phyloP scores from a whole-genome alignment of 805 yeast species.

The Lipomyces spencermartinsiae region DNA sequence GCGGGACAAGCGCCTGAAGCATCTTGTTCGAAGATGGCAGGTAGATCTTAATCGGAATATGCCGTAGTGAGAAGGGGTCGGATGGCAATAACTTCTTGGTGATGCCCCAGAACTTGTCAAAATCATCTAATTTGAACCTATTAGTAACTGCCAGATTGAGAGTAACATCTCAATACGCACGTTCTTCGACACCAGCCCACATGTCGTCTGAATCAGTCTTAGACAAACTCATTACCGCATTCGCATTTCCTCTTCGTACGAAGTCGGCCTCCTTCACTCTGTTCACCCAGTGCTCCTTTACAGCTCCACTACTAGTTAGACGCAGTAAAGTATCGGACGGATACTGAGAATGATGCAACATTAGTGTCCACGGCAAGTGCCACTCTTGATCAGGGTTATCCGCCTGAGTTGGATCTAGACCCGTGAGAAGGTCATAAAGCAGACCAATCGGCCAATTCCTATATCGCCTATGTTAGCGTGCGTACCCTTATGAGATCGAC shows the following conservation, averaged over 20 bases:
- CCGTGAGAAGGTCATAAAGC: conserved; percentile 61
- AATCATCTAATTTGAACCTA: conserved; percentile 23
- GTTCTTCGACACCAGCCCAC: conserved; percentile 57
- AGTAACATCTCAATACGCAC: conserved; percentile 14
- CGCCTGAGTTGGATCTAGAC: conserved; percentile 46
- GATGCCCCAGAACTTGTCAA: conserved; percentile 42
- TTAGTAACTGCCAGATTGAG: background rate
- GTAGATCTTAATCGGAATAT: conserved; percentile 47
- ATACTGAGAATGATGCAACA: conserved; percentile 51
- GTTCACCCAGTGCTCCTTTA: conserved; percentile 69
- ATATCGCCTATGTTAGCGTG: background rate
- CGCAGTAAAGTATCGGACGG: conserved; percentile 57
- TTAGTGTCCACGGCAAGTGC: conserved; percentile 55
- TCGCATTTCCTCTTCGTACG: conserved; percentile 77
- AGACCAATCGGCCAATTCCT: conserved; percentile 73
- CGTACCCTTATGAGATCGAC: background rate
- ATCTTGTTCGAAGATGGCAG: conserved; percentile 48
- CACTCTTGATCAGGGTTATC: conserved; percentile 29
- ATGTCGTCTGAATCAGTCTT: conserved; percentile 62
- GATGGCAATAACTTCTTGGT: conserved; percentile 41
- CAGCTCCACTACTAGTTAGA: conserved; percentile 42
- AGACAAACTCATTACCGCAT: conserved; percentile 77
- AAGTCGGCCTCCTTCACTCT: conserved; percentile 83
- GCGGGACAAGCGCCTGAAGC: conserved; percentile 47
- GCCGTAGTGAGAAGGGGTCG: conserved; percentile 28